Evolutionary conservation across 306 rosid species (phyloP), one percentile per base, ranked within the genome.

Genomic region (Begonia masoniana): DNA sequence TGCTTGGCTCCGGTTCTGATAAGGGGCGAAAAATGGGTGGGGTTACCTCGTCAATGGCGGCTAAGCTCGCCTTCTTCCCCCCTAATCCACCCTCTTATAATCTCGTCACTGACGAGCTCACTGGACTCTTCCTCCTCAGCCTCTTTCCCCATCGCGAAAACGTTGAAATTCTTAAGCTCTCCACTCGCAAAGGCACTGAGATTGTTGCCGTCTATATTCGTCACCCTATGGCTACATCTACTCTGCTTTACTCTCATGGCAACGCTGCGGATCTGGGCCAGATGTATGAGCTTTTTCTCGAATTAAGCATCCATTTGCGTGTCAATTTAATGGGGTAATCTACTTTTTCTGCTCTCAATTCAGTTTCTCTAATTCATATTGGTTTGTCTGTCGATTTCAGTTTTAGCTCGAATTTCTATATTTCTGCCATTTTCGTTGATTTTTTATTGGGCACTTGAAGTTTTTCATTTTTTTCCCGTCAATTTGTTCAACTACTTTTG

Each of bases 201-300:
- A 66, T 84, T 10, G 93, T 82, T 0, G 95, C 97, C 15, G 39
- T 84, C 49, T 88, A 84, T 73, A 70, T 84, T 64, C 81, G 97
- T 10, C 83, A 88, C 59, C 95, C 97, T 0, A 79, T 79, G 93
- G 97, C 97, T 4, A 84, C 86, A 19, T 84, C 92, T 3, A 88
- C 94, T 35, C 50, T 88, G 55, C 92, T 88, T 17, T 88, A 87
- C 75, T 88, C 96, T 49, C 96, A 88, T 47, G 96, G 96, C 15
- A 87, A 87, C 85, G 96, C 96, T 7, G 88, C 96, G 76, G 96
- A 88, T 88, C 93, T 88, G 54, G 97, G 97, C 13, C 97, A 88
- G 85, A 84, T 88, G 97, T 88, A 84, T 60, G 88, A 84, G 75
- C 93, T 84, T 73, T 84, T 88, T 78, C 68, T 88, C 74, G 84